Base-by-base conservation (phyloP, 2,329 filamentous ascomycete genomes). In the Colletotrichum simmondsii region DNA sequence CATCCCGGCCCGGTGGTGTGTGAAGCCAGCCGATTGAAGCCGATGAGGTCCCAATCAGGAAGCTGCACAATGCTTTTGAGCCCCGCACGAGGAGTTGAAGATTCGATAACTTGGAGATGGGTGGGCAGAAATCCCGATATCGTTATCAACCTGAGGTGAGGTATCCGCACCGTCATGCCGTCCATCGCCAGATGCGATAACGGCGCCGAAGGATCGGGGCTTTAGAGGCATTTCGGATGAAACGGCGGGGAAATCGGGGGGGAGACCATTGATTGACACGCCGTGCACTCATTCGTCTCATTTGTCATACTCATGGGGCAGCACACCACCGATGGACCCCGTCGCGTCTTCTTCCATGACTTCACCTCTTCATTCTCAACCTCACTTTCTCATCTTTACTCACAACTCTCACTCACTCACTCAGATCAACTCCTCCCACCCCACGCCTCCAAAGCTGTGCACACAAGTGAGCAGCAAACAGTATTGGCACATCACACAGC, bases 281-380 rank as follows among this genome's bases (percentile, higher is more conserved):
- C 22, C 24, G 19, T 42, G 26, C 42, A 14, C 42, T 49, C 49
- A 24, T n/a, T 53, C 61, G 14, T 28, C n/a, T n/a, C 26, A 72
- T 72, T 72, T 68, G 69, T 72, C 69, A 72, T 68, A 62, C 57
- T 42, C 57, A 37, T 37, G 11, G 59, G 32, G 16, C 22, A 62
- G 67, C 67, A 71, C 56, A 68, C 49, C 68, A 62, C 61, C 26
- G 30, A 49, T 49, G 49, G n/a, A 30, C 26, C 46, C 54, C 53
- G 35, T 32, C 60, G 64, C 53, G 68, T 68, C 69, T 54, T 26
- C 37, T 19, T 42, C 37, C 16, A 42, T 32, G 24, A 10, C 28
- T 14, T 65, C 6, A 35, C 24, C 62, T 42, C 52, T 24, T 19
- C 62, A 35, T 30, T 24, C 24, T 56, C 30, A 35, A 11, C 19